phyloP scores from a whole-genome alignment of 2,329 filamentous ascomycete genomes.

The Penicillium sclerotiorum region DNA sequence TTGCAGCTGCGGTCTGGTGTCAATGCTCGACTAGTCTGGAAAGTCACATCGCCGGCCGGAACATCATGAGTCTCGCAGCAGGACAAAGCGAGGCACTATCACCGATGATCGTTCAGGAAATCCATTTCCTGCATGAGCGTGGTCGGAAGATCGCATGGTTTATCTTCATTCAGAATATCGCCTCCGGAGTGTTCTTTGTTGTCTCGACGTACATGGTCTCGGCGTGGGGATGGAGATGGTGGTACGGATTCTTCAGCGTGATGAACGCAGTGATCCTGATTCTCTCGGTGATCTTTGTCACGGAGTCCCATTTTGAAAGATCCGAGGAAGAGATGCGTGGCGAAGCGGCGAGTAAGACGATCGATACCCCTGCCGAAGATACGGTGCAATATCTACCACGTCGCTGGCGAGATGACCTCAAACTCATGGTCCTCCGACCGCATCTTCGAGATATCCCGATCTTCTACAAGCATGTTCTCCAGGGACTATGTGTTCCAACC shows the following conservation, averaged over 20 bases:
- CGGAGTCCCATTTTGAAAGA: slow-evolving; percentile 11
- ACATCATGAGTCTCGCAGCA: slow-evolving; percentile 16
- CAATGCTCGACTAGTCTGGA: slow-evolving; percentile 13
- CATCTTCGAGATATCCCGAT: slow-evolving; percentile 6
- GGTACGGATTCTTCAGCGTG: slow-evolving; percentile 17
- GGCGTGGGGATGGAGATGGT: slow-evolving; percentile 17
- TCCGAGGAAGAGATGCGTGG: slow-evolving; percentile 8
- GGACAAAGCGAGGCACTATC: slow-evolving; percentile 16
- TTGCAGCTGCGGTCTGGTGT: slow-evolving; percentile 14
- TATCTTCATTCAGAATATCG: slow-evolving; percentile 15
- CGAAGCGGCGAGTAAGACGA: neutral
- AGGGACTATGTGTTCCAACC: slow-evolving; percentile 10
- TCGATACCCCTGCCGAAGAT: neutral
- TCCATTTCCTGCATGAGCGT: slow-evolving; percentile 17
- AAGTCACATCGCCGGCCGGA: slow-evolving; percentile 19
- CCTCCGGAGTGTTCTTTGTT: slow-evolving; percentile 11
- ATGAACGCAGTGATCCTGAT: slow-evolving; percentile 13
- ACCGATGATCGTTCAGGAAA: slow-evolving; percentile 16
- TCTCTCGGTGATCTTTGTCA: slow-evolving; percentile 8
- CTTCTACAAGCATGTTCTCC: slow-evolving; percentile 15
- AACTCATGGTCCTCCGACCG: slow-evolving; percentile 3
- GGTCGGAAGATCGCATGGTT: slow-evolving; percentile 17
- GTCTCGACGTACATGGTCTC: slow-evolving; percentile 16
- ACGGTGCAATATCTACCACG: slow-evolving; percentile 3
- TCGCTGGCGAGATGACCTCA: slow-evolving; percentile 13